Conservation (phyloP, 1,284 basidiomycete species). For the Sporisorium iseilematis-ciliati region DNA sequence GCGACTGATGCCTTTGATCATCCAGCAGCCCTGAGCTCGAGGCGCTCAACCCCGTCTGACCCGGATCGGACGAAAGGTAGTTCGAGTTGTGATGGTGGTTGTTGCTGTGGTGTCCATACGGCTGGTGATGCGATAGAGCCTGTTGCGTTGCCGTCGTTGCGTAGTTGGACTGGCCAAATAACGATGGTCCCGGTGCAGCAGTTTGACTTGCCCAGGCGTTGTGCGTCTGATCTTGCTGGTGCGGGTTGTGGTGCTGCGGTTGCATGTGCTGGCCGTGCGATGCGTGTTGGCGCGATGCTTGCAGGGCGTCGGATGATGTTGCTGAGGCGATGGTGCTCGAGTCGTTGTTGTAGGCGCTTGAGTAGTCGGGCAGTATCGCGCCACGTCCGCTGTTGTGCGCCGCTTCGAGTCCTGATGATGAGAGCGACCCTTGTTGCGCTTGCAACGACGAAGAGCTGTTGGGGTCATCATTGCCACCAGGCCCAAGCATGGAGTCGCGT, state of each 20-base stretch:
- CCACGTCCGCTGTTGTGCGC: constrained; percentile 36
- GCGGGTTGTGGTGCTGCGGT: constrained; percentile 25
- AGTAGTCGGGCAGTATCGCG: constrained; percentile 36
- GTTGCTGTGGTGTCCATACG: constrained; percentile 35
- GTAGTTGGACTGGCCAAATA: constrained; percentile 40
- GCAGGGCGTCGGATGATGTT: constrained; percentile 27
- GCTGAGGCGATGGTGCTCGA: constrained; percentile 36
- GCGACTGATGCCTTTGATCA: constrained; percentile 41
- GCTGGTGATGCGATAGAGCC: constrained; percentile 33
- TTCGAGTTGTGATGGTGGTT: constrained; percentile 41
- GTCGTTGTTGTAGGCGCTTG: constrained; percentile 38
- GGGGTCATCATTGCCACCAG: constrained; percentile 24
- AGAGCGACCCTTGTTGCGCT: constrained; percentile 35
- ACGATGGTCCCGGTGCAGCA: constrained; percentile 28
- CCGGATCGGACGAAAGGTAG: constrained; percentile 37
- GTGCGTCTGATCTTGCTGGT: constrained; percentile 42
- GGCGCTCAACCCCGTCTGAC: constrained; percentile 30
- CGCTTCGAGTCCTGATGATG: constrained; percentile 39
- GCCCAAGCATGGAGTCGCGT: constrained; percentile 34
- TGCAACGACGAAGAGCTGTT: constrained; percentile 34
- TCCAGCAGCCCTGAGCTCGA: constrained; percentile 36
- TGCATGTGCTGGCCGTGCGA: constrained; percentile 37
- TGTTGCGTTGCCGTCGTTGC: constrained; percentile 19
- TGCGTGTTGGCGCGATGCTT: constrained; percentile 41
- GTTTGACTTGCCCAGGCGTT: constrained; percentile 40